These are phyloP conservation scores for Geotrichum reessii DNA, from an alignment of 1,139 yeast species.

Conservation along the genomic window DNA sequence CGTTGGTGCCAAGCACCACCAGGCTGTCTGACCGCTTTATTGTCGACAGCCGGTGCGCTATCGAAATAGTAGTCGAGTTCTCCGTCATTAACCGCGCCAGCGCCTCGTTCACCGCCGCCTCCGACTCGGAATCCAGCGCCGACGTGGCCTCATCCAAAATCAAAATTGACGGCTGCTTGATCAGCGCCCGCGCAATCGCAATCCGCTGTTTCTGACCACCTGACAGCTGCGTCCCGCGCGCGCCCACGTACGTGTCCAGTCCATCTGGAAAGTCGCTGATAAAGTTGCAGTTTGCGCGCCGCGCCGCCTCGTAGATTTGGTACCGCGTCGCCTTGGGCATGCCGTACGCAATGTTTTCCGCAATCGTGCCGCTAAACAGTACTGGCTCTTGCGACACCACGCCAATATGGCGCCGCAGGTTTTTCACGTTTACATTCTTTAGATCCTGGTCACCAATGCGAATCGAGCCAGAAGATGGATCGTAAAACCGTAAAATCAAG, in stretches of 20 bases:
- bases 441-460: slow-evolving; percentile 67
- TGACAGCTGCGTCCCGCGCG: slow-evolving; percentile 79
- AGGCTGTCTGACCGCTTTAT: slow-evolving; percentile 79
- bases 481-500: slow-evolving; percentile 71
- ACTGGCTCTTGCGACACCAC: slow-evolving; percentile 93
- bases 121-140: slow-evolving; percentile 81
- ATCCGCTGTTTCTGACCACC: slow-evolving; percentile 86
- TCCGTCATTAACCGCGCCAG: slow-evolving; percentile 55
- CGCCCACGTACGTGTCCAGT: slow-evolving; percentile 78
- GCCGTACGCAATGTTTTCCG: slow-evolving; percentile 82
- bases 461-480: slow-evolving; percentile 63
- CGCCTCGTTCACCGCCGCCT: slow-evolving; percentile 70
- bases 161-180: slow-evolving; percentile 64
- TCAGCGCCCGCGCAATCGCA: slow-evolving; percentile 75
- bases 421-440: slow-evolving; percentile 61
- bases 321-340: slow-evolving; percentile 51
- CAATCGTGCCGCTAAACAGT: slow-evolving; percentile 82
- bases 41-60: slow-evolving; percentile 88
- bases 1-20: slow-evolving; percentile 69
- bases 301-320: slow-evolving; percentile 66
- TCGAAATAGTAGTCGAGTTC: slow-evolving; percentile 74
- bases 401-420: slow-evolving; percentile 67
- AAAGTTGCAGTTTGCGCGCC: slow-evolving; percentile 75
- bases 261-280: slow-evolving; percentile 71
- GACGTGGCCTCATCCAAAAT: slow-evolving; percentile 80